These are phyloP conservation scores for Escallonia rubra DNA, from an alignment of 129 eudicot genomes.

Conservation along the genomic window DNA sequence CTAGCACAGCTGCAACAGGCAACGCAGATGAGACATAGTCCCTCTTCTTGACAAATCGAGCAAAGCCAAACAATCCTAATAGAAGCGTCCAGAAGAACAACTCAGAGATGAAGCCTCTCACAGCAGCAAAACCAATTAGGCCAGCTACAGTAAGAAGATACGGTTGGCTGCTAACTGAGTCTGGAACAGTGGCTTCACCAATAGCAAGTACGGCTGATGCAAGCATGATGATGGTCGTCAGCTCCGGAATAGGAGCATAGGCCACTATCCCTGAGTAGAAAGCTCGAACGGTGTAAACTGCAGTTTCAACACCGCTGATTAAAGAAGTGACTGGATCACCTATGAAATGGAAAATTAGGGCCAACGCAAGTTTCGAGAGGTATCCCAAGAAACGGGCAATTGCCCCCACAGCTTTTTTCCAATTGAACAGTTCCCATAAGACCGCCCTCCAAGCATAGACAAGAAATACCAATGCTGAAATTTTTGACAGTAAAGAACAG, in stretches of 20 bases:
- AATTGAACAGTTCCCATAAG: slow-evolving; percentile 71
- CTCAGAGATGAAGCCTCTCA: slow-evolving; percentile 62
- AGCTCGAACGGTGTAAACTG: slow-evolving; percentile 46
- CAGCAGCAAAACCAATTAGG: slow-evolving; percentile 65
- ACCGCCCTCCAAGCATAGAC: slow-evolving; percentile 69
- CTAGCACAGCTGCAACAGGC: slow-evolving; percentile 80
- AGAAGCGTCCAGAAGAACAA: slow-evolving; percentile 59
- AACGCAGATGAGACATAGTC: slow-evolving; percentile 71
- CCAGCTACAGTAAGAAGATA: slow-evolving; percentile 69
- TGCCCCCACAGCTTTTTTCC: slow-evolving; percentile 40
- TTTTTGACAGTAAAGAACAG: neutral
- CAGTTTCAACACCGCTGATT: slow-evolving; percentile 48
- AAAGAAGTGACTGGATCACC: slow-evolving; percentile 59
- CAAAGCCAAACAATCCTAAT: slow-evolving; percentile 53
- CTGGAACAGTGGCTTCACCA: slow-evolving; percentile 65
- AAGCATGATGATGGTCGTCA: slow-evolving; percentile 54
- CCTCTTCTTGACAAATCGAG: slow-evolving; percentile 57
- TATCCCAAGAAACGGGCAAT: slow-evolving; percentile 31
- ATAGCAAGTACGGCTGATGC: slow-evolving; percentile 65
- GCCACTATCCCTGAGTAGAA: slow-evolving; percentile 60
- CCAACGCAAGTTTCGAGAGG: slow-evolving; percentile 40
- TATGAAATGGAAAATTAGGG: slow-evolving; percentile 55
- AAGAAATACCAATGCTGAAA: slow-evolving; percentile 50
- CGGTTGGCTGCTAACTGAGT: slow-evolving; percentile 72
- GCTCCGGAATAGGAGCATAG: slow-evolving; percentile 64